Evolutionary conservation across 2,329 filamentous ascomycete species (phyloP).

Genomic region (Fusarium sp.): DNA sequence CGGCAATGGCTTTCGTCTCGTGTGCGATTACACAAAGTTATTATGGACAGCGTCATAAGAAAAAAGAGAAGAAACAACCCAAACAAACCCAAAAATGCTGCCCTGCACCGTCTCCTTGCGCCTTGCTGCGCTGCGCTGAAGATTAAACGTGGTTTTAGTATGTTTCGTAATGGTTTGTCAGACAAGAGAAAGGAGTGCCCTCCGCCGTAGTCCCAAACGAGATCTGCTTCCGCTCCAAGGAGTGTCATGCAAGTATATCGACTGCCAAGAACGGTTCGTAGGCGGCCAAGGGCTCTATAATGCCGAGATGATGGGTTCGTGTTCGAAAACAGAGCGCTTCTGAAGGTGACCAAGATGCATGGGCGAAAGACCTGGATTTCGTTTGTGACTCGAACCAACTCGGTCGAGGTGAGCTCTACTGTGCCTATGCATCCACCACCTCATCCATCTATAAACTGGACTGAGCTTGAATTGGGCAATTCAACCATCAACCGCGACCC

Average conservation of each 20-base stretch:
- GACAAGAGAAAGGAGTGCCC: slow-evolving; percentile 44
- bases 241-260: slow-evolving; percentile 35
- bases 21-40: slow-evolving; percentile 42
- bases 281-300: slow-evolving; percentile 37
- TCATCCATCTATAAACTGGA: background rate
- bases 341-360: slow-evolving; percentile 3
- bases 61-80: slow-evolving; percentile 48
- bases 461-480: slow-evolving; percentile 9
- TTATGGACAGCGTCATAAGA: slow-evolving; percentile 46
- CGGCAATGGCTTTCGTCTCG: slow-evolving; percentile 31
- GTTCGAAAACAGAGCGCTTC: slow-evolving; percentile 20
- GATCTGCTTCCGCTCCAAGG: slow-evolving; percentile 28
- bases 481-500: slow-evolving; percentile 20
- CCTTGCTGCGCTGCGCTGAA: slow-evolving; percentile 52
- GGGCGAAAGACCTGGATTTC: background rate
- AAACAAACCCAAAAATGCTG: slow-evolving; percentile 52
- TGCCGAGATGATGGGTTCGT: slow-evolving; percentile 30
- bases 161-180: slow-evolving; percentile 51
- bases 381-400: slow-evolving; percentile 7
- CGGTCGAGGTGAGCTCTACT: slow-evolving; percentile 8
- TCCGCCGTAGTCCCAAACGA: slow-evolving; percentile 38
- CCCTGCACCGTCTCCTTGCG: slow-evolving; percentile 52
- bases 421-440: background rate
- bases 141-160: slow-evolving; percentile 50
- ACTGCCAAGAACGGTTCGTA: slow-evolving; percentile 29